Conservation (phyloP, 2,329 filamentous ascomycete genomes). For the Epichloe hybrida region DNA sequence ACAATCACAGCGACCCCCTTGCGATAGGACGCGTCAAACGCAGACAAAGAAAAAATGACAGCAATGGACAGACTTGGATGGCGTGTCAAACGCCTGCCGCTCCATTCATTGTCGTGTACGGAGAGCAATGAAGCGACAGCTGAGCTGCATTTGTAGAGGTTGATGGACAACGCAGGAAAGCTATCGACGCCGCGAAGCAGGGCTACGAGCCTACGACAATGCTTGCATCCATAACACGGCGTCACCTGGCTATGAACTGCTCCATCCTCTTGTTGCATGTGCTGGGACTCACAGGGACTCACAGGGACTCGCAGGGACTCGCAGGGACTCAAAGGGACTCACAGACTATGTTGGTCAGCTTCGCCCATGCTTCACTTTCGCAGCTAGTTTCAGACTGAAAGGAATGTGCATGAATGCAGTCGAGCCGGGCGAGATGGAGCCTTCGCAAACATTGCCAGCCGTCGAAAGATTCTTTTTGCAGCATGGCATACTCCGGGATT, state of each 20-base stretch:
- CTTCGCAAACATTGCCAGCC: not conserved
- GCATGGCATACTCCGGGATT: too few relatives aligned
- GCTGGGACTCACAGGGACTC: not conserved
- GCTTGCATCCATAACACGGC: not conserved
- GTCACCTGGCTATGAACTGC: not conserved
- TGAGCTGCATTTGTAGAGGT: not conserved
- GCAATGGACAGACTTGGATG: not conserved
- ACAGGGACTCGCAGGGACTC: not conserved
- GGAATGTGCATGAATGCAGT: not conserved
- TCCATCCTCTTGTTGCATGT: not conserved
- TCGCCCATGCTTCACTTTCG: not conserved
- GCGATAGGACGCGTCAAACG: not conserved
- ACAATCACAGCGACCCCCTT: not conserved
- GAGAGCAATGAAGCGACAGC: not conserved
- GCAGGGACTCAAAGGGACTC: not conserved
- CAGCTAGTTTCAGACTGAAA: not conserved
- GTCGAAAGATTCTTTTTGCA: not conserved
- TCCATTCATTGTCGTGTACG: not conserved
- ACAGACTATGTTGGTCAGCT: not conserved
- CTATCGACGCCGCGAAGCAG: not conserved
- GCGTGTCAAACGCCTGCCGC: not conserved
- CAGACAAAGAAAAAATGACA: not conserved
- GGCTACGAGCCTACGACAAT: not conserved
- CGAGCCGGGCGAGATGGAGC: not conserved
- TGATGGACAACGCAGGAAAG: not conserved